phyloP scores from a whole-genome alignment of 2,329 filamentous ascomycete genomes.

The Sporothrix brunneoviolacea region DNA sequence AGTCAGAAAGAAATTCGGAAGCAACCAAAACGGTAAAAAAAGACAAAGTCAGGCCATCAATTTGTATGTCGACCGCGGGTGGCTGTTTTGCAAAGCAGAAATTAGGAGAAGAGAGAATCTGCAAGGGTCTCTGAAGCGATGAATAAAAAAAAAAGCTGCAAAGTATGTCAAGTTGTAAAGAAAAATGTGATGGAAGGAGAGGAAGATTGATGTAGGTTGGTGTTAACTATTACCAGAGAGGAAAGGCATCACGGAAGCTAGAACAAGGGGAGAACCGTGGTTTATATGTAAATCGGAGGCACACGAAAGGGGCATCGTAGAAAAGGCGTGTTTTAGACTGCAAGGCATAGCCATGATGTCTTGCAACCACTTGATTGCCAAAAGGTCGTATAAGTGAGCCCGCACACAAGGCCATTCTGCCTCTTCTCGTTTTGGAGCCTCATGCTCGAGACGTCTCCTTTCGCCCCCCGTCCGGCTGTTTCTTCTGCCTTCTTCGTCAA shows the following conservation, averaged over 20 bases:
- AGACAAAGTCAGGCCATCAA: no score
- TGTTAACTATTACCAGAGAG: background rate
- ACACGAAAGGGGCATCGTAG: background rate
- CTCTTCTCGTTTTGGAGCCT: background rate
- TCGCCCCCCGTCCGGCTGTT: background rate
- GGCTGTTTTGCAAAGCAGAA: no score
- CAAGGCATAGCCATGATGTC: background rate
- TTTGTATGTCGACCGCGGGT: no score
- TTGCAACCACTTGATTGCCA: background rate
- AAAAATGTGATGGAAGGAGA: background rate
- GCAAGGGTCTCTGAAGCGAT: no score
- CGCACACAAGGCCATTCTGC: background rate
- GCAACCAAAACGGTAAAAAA: no score
- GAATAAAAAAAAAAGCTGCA: no score
- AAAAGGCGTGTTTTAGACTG: background rate
- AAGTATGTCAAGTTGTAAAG: no score
- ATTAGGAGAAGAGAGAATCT: no score
- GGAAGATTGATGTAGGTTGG: background rate
- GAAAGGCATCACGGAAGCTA: conserved; percentile 1
- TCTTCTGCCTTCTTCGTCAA: background rate
- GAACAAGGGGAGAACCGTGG: background rate
- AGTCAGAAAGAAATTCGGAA: background rate
- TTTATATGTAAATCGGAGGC: background rate
- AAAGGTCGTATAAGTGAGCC: background rate
- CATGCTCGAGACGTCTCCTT: background rate